Evolutionary conservation across 2,329 filamentous ascomycete species (phyloP).

Genomic region (Verticillium nonalfalfae): DNA sequence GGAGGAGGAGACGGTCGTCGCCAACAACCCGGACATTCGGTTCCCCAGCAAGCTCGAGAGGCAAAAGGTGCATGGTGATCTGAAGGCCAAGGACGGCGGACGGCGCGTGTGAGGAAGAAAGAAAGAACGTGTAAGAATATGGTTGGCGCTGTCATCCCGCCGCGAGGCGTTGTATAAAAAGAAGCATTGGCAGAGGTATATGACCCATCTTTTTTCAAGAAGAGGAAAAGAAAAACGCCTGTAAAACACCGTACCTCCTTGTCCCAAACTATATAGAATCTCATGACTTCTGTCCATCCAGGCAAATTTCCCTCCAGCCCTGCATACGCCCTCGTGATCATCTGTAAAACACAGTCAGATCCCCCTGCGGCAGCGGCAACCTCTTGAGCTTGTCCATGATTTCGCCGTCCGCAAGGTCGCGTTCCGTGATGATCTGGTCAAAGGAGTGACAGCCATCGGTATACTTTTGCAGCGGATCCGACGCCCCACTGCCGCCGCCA

Average conservation of each 20-base stretch:
- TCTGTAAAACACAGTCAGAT: slow-evolving; percentile 48
- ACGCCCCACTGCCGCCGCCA: slow-evolving; percentile 17
- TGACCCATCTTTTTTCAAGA: no score
- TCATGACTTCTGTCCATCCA: not conserved
- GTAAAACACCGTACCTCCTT: not conserved
- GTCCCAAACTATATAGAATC: not conserved
- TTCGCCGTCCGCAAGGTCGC: slow-evolving; percentile 62
- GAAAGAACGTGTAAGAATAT: not conserved
- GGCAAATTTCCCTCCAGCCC: not conserved
- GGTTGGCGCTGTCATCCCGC: not conserved
- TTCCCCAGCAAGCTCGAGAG: slow-evolving; percentile 19
- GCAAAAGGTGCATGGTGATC: slow-evolving; percentile 1
- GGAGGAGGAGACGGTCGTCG: slow-evolving; percentile 19
- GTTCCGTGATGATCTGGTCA: slow-evolving; percentile 77
- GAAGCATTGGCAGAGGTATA: no score
- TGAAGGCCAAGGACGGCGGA: slow-evolving; percentile 1
- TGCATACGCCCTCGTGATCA: slow-evolving; percentile 15
- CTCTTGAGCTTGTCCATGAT: slow-evolving; percentile 63
- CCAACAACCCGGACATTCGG: slow-evolving; percentile 34
- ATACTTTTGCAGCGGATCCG: slow-evolving; percentile 57
- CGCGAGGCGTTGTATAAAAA: not conserved
- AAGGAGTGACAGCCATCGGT: slow-evolving; percentile 71
- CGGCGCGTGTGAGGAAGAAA: not conserved
- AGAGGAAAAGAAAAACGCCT: not conserved
- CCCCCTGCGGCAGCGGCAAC: slow-evolving; percentile 43